Conservation (phyloP, 176 grass and related monocot genomes). For the Oryza punctata region DNA sequence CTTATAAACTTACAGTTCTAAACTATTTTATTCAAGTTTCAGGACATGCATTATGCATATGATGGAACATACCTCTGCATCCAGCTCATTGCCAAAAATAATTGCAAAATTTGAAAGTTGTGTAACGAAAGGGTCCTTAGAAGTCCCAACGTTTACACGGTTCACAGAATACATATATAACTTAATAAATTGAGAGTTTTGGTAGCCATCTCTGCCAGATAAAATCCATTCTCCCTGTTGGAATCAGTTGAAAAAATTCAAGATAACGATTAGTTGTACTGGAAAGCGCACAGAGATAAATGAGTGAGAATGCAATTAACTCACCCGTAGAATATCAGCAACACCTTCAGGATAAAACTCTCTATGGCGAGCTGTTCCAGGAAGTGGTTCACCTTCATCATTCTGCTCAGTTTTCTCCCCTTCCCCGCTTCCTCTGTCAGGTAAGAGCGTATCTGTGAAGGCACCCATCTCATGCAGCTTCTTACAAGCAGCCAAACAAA, state of each 20-base stretch:
- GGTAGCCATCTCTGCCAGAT: conserved; percentile 61
- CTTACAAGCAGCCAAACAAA: conserved; percentile 98
- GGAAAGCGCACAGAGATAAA: conserved; percentile 29
- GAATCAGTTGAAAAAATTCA: conserved; percentile 27
- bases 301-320: conserved; percentile 33
- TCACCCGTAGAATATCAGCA: conserved; percentile 75
- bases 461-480: conserved; percentile 99
- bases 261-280: not conserved
- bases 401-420: conserved; percentile 74
- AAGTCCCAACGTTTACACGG: conserved; percentile 70
- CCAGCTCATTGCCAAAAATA: conserved; percentile 97
- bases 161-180: conserved; percentile 93
- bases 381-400: conserved; percentile 93
- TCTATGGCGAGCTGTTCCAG: conserved; percentile 92
- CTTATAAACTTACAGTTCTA: conserved; percentile 1
- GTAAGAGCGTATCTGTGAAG: conserved; percentile 98
- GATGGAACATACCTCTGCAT: conserved; percentile 87
- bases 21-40: conserved; percentile 10
- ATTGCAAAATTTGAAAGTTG: conserved; percentile 90
- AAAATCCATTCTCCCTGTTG: conserved; percentile 99
- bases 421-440: conserved; percentile 91
- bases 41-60: conserved; percentile 19
- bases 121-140: conserved; percentile 80
- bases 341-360: conserved; percentile 99
- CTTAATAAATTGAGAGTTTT: conserved; percentile 58